Evolutionary conservation across 345 rosid species (phyloP).

Genomic region (Eucalyptus camaldulensis): DNA sequence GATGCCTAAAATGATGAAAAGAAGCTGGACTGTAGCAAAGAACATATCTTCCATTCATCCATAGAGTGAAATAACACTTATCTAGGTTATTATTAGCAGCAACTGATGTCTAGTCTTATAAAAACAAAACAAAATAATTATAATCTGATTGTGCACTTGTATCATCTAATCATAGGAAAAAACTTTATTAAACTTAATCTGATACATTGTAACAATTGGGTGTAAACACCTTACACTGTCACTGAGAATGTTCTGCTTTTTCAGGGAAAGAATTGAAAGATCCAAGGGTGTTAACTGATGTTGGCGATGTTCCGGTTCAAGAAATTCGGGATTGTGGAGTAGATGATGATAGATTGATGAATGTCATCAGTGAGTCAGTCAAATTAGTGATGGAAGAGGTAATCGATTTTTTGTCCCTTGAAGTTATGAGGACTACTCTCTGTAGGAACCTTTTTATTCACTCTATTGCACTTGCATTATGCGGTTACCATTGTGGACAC

Average conservation of each 20-base stretch:
- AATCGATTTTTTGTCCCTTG: not conserved
- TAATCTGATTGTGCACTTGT: not conserved
- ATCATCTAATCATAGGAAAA: not conserved
- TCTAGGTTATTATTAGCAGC: not conserved
- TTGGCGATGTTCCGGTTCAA: slow-evolving; percentile 95
- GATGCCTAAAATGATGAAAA: not conserved
- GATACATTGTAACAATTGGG: not conserved
- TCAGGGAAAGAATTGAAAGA: slow-evolving; percentile 85
- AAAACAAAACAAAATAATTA: not conserved
- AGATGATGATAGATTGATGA: slow-evolving; percentile 88
- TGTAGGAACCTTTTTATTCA: not conserved
- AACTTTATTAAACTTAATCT: not conserved
- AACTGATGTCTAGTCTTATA: not conserved
- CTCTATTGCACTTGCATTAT: not conserved
- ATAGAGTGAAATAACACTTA: not conserved
- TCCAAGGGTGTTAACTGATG: slow-evolving; percentile 88
- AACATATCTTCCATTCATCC: not conserved
- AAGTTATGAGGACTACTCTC: not conserved
- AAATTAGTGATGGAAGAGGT: slow-evolving; percentile 94
- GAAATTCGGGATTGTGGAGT: slow-evolving; percentile 97
- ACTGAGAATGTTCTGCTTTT: not conserved
- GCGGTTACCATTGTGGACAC: not conserved
- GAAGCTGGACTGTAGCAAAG: not conserved
- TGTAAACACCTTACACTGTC: not conserved
- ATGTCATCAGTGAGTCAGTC: slow-evolving; percentile 77